Evolutionary conservation across 1,284 basidiomycete genomes (phyloP).

Genomic region (Microbotryum silenes-acaulis): DNA sequence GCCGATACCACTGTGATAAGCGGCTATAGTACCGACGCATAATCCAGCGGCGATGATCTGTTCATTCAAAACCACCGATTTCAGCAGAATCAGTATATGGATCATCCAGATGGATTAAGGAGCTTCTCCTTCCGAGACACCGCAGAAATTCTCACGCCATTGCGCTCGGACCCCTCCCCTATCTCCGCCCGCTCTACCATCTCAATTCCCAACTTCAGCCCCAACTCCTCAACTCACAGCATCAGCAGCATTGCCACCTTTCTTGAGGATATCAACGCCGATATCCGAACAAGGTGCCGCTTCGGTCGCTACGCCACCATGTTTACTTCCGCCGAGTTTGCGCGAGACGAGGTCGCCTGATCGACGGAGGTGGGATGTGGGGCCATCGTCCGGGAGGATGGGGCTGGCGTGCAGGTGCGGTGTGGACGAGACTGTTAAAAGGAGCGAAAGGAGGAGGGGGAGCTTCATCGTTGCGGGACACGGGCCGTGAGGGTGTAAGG

Average conservation of each 20-base stretch:
- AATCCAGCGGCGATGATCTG: slow-evolving; percentile 39
- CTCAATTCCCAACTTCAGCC: background rate
- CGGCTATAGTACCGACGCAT: slow-evolving; percentile 42
- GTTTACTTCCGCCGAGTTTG: background rate
- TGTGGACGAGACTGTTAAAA: too few relatives aligned
- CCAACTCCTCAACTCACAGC: slow-evolving; percentile 26
- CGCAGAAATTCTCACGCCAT: too few relatives aligned
- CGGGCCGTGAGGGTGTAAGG: too few relatives aligned
- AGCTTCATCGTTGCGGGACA: too few relatives aligned
- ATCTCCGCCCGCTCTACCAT: too few relatives aligned
- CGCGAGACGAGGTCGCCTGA: background rate
- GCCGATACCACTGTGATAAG: slow-evolving; percentile 44
- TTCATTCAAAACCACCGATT: background rate
- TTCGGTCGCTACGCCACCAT: slow-evolving; percentile 24
- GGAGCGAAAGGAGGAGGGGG: too few relatives aligned
- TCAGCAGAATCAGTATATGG: background rate
- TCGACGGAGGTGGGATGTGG: too few relatives aligned
- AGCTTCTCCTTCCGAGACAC: too few relatives aligned
- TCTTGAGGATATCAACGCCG: slow-evolving; percentile 40
- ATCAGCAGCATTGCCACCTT: slow-evolving; percentile 44
- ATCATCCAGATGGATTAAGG: too few relatives aligned
- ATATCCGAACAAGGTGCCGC: slow-evolving; percentile 43
- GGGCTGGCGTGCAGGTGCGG: too few relatives aligned
- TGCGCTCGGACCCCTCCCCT: too few relatives aligned
- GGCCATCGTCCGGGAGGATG: too few relatives aligned